These are phyloP conservation scores for Peniophora sp. DNA, from an alignment of 1,284 basidiomycete species.

Conservation along the genomic window DNA sequence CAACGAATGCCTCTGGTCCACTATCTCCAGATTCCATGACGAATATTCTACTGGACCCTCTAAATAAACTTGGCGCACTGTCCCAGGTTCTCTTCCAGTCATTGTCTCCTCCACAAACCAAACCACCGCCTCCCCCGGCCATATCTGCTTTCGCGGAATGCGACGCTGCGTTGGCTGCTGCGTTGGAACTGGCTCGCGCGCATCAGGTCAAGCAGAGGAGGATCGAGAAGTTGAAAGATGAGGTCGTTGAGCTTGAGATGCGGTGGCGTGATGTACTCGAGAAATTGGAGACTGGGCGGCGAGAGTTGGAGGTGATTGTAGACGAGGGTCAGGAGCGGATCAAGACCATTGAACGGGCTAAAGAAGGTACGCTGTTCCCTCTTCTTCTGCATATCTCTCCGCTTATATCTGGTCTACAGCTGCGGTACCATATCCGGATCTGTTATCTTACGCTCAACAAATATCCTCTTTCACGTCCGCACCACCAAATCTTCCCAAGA, in stretches of 20 bases:
- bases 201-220: conserved; percentile 70
- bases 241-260: conserved; percentile 58
- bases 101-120: conserved; percentile 54
- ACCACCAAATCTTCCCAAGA: conserved; percentile 74
- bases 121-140: conserved; percentile 56
- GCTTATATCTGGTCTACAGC: conserved; percentile 29
- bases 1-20: neutral
- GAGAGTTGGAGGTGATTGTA: conserved; percentile 59
- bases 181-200: conserved; percentile 54
- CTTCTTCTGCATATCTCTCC: neutral
- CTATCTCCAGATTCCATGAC: conserved; percentile 22
- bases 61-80: conserved; percentile 55
- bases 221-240: conserved; percentile 61
- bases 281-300: conserved; percentile 55
- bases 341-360: conserved; percentile 60
- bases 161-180: conserved; percentile 54
- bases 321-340: conserved; percentile 65
- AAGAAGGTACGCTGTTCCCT: conserved; percentile 43
- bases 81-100: conserved; percentile 66
- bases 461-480: conserved; percentile 78
- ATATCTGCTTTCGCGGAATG: conserved; percentile 49
- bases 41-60: conserved; percentile 50
- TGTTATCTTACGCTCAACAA: conserved; percentile 73
- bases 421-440: conserved; percentile 70
- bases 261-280: conserved; percentile 59